Evolutionary conservation across 1,284 basidiomycete genomes (phyloP), one percentile per base, ranked within the genome.

Genomic region (Dichomitus squalens): DNA sequence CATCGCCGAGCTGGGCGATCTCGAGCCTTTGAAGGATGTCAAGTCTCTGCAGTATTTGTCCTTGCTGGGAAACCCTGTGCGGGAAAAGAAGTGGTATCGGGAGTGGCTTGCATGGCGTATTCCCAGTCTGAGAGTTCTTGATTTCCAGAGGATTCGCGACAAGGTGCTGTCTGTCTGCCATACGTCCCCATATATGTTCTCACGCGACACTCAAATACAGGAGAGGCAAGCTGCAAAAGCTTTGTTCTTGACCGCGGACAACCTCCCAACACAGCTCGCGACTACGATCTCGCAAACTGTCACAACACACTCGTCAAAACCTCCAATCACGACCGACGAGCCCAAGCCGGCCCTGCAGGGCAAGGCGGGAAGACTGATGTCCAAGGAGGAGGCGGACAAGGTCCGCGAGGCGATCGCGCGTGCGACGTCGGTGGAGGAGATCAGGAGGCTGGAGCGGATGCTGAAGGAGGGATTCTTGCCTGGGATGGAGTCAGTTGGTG

Each of bases 61-160:
- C 29, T 76, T 99, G 64, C 73, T 92, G 67, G 95, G 93, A n/a
- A 96, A 96, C 71, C 95, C 96, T 21, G 92, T 98, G 20, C 80
- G 85, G 67, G 87, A 95, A 76, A 92, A 93, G 79, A 92, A 96
- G 84, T 94, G 94, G 84, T 99, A 99, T 81, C 87, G 94, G 75
- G 92, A 93, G 77, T 99, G 95, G 88, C 87, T 95, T 78, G 86
- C 90, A 69, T 91, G 85, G 83, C 85, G 87, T 79, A 79, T 90
- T 79, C 85, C 87, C 73, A 80, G 82, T 69, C 84, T 99, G 70
- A 89, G 96, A 80, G 92, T 96, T 73, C 84, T 99, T 69, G 97
- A 99, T 83, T 99, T 93, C 76, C 89, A 93, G 79, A 88, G 96
- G 74, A 92, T 99, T 71, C 92, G 93, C 74, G 94, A 98, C 74